Evolutionary conservation across 2,329 filamentous ascomycete species (phyloP), one percentile per base, ranked within the genome.

Genomic region (Neofusicoccum umdonicola): DNA sequence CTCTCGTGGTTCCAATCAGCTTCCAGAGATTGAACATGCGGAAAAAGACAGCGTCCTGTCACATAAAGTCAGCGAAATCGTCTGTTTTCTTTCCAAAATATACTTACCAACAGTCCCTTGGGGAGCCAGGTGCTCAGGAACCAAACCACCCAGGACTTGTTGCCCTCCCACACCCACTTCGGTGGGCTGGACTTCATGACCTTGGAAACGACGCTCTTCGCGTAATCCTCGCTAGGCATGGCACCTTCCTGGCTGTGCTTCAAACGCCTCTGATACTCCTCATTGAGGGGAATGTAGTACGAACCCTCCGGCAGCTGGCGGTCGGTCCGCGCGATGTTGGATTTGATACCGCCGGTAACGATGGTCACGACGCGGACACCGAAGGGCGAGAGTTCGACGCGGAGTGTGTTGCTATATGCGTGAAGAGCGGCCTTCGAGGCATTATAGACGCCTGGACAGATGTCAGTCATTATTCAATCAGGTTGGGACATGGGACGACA

Each of bases 261-360:
- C 63, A 84, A 73, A 9, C 86, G 78, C 51, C 78, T 73, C 64
- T 79, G 74, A 70, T 87, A 88, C 65, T 85, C 81, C 4, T 74
- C 75, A 47, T 81, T 77, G 37, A 87, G 77, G 0, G 84, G 82
- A 22, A 80, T 67, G 70, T 86, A 88, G 22, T 85, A 75, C 0
- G 81, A 84, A 51, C 79, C 78, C 8, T 77, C 73, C 2, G 78
- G 76, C 8, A 88, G 71, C 4, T 74, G 72, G 31, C 84, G 79
- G 13, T 84, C 72, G 4, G 76, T 79, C n/a, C 85, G 79, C 3
- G 84, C 82, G 68, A 88, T 86, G 37, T 84, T 84, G 47, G 81
- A 84, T 71, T 84, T 82, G 37, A 88, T 86, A 9, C 86, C 86
- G 9, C 87, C 87, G 1, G 87, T 88, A 6, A 88, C 75, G 4